Conservation (phyloP, 306 rosid genomes). For the Prosopis cineraria region DNA sequence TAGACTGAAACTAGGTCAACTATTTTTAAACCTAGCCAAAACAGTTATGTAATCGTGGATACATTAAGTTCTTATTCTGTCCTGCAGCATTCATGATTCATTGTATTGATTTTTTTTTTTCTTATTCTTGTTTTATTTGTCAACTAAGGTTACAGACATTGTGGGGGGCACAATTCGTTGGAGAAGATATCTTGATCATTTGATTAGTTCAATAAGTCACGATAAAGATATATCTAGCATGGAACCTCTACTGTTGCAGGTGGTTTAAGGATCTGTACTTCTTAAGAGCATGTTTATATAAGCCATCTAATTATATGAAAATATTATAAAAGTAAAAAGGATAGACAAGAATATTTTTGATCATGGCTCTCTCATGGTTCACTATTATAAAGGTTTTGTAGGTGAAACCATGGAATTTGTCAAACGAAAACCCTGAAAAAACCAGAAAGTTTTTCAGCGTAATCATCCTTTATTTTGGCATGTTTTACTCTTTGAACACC, state of each 20-base stretch:
- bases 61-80: conserved; percentile 3
- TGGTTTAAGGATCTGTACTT: conserved; percentile 28
- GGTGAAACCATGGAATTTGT: conserved; percentile 16
- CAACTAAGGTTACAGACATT: conserved; percentile 71
- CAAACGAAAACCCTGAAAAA: not conserved
- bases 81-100: not conserved
- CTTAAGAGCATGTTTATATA: not conserved
- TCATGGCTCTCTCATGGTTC: not conserved
- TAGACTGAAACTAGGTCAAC: not conserved
- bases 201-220: conserved; percentile 67
- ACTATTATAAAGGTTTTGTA: conserved; percentile 4
- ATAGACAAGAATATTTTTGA: not conserved
- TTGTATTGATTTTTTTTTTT: conserved; percentile 16
- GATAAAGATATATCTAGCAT: conserved; percentile 63
- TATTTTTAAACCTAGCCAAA: not conserved
- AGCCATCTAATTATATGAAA: conserved; percentile 15
- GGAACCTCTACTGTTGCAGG: conserved; percentile 95
- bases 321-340: not conserved
- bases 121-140: not conserved
- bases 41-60: not conserved
- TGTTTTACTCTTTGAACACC: conserved; percentile 6
- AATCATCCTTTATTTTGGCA: not conserved
- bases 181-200: conserved; percentile 88
- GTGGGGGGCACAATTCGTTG: conserved; percentile 92
- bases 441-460: conserved; percentile 9